Conservation (phyloP, 306 rosid genomes). For the Vigna trinervia region DNA sequence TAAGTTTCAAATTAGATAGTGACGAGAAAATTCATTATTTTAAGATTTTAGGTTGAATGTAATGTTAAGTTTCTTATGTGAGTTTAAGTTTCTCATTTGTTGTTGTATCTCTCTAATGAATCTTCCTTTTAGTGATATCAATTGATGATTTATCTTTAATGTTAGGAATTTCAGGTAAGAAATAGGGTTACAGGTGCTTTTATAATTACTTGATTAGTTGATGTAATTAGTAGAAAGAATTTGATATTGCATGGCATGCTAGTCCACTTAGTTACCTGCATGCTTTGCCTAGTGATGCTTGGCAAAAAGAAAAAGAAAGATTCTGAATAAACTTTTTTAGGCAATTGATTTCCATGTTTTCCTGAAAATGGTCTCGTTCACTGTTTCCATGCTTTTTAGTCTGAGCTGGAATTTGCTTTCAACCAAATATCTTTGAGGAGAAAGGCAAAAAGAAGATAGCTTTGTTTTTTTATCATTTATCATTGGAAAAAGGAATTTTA, state of each 20-base stretch:
- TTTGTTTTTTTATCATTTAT: neutral
- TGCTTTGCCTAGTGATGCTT: neutral
- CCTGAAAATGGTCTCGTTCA: constrained; percentile 34
- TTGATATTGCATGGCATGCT: constrained; percentile 12
- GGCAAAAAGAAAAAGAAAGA: neutral
- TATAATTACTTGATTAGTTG: constrained; percentile 17
- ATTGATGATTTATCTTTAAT: no score
- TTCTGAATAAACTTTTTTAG: neutral
- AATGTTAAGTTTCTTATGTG: no score
- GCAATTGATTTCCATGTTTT: neutral
- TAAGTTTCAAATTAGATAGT: no score
- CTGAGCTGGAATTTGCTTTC: constrained; percentile 28
- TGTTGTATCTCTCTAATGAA: no score
- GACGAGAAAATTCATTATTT: no score
- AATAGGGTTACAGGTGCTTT: neutral
- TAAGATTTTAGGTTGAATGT: no score
- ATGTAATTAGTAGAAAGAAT: neutral
- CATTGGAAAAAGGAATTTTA: no score
- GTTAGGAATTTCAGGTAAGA: neutral
- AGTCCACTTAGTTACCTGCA: constrained; percentile 16
- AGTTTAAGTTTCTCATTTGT: no score
- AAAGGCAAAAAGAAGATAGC: neutral
- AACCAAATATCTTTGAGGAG: neutral
- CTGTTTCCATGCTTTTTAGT: constrained; percentile 27
- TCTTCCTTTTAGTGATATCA: no score